These are phyloP conservation scores for Allomyces arbusculus DNA, from an alignment of 192 early-diverging fungal species.

Conservation along the genomic window DNA sequence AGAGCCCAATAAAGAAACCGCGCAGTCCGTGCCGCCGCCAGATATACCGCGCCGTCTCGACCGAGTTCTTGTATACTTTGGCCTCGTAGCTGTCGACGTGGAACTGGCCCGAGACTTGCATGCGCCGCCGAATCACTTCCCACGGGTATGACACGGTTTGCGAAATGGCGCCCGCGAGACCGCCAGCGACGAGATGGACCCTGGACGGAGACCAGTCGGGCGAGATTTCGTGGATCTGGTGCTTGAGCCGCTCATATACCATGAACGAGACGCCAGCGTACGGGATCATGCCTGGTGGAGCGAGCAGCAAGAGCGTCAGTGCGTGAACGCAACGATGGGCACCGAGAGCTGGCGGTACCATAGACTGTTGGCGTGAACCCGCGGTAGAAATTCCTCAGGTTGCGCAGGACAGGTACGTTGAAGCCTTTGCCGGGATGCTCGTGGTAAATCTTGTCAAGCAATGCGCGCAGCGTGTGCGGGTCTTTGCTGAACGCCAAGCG, in stretches of 20 bases:
- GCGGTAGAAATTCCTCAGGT: conserved; percentile 73
- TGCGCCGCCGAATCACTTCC: conserved; percentile 69
- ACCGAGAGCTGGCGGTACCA: conserved; percentile 7
- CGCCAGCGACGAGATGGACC: conserved; percentile 50
- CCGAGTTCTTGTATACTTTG: conserved; percentile 7
- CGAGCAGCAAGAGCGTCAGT: too few species aligned
- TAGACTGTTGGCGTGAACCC: conserved; percentile 71
- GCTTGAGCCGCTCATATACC: conserved; percentile 49
- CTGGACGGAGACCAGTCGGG: conserved; percentile 25
- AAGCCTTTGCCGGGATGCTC: conserved; percentile 31
- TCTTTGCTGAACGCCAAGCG: conserved; percentile 65
- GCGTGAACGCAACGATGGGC: too few species aligned
- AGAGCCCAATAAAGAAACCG: conserved; percentile 93
- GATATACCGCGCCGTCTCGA: conserved; percentile 38
- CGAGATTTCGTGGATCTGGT: conserved; percentile 17
- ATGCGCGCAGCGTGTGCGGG: conserved; percentile 6
- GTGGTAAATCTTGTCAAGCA: conserved; percentile 40
- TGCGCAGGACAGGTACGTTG: conserved; percentile 11
- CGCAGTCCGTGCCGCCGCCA: conserved; percentile 41
- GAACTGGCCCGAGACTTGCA: conserved; percentile 50
- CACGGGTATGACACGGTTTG: conserved; percentile 81
- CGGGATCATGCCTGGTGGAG: conserved; percentile 54
- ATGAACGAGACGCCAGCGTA: conserved; percentile 92
- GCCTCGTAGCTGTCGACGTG: background rate
- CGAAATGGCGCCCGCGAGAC: conserved; percentile 58